Percentiles rank a stretch among this genome's conserved stretches.
Conservation (phyloP, 805 yeast genomes). For the Starmerella davenportii region DNA sequence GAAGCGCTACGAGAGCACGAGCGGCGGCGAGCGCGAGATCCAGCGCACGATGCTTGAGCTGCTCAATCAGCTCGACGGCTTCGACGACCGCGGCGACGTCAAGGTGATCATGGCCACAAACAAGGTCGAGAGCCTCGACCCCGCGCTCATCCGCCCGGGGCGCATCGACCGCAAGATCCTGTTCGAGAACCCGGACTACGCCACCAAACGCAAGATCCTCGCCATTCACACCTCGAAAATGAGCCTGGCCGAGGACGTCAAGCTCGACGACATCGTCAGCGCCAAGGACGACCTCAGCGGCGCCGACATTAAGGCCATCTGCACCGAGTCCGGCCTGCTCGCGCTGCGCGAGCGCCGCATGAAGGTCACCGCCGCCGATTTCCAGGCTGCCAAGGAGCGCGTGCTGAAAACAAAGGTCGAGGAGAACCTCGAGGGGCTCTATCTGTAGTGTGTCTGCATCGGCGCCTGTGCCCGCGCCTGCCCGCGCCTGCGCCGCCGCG, state of each 20-base stretch:
- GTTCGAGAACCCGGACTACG: constrained; percentile 88
- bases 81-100: constrained; percentile 92
- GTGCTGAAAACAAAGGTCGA: constrained; percentile 92
- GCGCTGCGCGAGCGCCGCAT: constrained; percentile 93
- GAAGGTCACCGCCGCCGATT: constrained; percentile 91
- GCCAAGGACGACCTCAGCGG: constrained; percentile 90
- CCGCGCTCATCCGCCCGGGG: constrained; percentile 92
- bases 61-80: constrained; percentile 88
- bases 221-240: constrained; percentile 83
- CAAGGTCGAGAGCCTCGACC: constrained; percentile 83
- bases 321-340: constrained; percentile 91
- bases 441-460: too few relatives aligned
- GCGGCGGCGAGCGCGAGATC: constrained; percentile 94
- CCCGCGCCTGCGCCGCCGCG: too few relatives aligned
- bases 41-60: constrained; percentile 96
- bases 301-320: constrained; percentile 93
- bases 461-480: too few relatives aligned
- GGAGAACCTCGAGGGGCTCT: constrained; percentile 86
- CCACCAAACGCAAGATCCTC: constrained; percentile 82
- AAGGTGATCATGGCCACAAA: constrained; percentile 97
- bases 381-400: constrained; percentile 82
- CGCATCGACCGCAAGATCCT: constrained; percentile 90
- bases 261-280: constrained; percentile 71
- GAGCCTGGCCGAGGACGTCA: constrained; percentile 77
- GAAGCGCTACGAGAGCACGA: constrained; percentile 77